Conservation (phyloP, 176 grass and related monocot species). For the Bolboschoenus planiculmis region DNA sequence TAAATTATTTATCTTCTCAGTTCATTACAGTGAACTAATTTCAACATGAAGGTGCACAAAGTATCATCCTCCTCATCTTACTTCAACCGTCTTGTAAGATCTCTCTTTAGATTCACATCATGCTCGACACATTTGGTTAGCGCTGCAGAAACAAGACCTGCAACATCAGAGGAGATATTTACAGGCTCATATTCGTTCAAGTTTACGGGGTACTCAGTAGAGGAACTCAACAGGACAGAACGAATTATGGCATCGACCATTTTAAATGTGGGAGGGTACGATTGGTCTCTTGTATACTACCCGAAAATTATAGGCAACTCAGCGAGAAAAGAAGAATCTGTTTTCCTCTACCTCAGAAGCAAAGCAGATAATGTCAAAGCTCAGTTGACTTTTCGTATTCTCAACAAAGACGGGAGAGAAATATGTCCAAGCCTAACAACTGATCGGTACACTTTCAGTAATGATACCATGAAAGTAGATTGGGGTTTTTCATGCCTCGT, state of each 20-base stretch:
- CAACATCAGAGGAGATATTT: background rate
- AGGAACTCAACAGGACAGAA: background rate
- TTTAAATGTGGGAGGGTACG: constrained; percentile 14
- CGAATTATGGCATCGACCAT: background rate
- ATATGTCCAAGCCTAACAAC: background rate
- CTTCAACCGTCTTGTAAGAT: background rate
- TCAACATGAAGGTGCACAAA: background rate
- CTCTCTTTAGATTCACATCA: background rate
- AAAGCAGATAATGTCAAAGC: background rate
- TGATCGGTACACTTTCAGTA: background rate
- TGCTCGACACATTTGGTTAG: background rate
- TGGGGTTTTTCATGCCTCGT: background rate
- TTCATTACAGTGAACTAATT: background rate
- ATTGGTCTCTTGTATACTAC: background rate
- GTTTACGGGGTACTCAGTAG: background rate
- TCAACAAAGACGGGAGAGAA: background rate
- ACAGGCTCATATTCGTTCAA: background rate
- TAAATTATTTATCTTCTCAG: background rate
- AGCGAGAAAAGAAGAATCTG: background rate
- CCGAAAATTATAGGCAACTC: too few relatives aligned
- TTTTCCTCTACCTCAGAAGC: background rate
- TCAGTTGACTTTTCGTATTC: background rate
- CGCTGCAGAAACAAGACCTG: background rate
- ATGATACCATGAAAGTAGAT: background rate
- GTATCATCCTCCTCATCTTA: background rate